phyloP scores from a whole-genome alignment of 352 stramenopile genomes.

The Globisporangium carolinianum region DNA sequence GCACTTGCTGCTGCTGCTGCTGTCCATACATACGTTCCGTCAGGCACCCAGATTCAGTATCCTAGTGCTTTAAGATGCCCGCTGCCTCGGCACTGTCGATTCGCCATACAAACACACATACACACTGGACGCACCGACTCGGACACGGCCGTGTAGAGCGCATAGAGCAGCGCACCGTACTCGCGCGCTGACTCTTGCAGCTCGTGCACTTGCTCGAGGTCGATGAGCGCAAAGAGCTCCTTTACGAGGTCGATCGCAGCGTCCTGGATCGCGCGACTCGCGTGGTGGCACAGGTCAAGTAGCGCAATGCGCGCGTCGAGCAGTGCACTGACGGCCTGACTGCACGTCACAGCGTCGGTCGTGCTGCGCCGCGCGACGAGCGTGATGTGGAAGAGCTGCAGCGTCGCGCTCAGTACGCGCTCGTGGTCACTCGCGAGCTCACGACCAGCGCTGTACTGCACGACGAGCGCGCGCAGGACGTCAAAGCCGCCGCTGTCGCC shows the following conservation, averaged over 20 bases:
- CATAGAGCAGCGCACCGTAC: slow-evolving; percentile 70
- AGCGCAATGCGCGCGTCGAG: slow-evolving; percentile 64
- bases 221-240: slow-evolving; percentile 66
- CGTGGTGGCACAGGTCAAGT: slow-evolving; percentile 61
- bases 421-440: slow-evolving; percentile 18
- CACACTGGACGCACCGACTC: slow-evolving; percentile 14
- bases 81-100: not conserved
- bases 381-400: slow-evolving; percentile 65
- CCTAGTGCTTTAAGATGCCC: not conserved
- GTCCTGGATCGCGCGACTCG: slow-evolving; percentile 31
- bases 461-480: slow-evolving; percentile 53
- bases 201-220: slow-evolving; percentile 70
- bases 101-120: too few species aligned
- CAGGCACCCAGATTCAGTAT: too few species aligned
- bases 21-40: too few species aligned
- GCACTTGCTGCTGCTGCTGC: not conserved
- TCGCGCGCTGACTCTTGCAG: slow-evolving; percentile 74
- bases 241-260: slow-evolving; percentile 62
- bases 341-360: slow-evolving; percentile 47
- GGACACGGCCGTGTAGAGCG: slow-evolving; percentile 40
- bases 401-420: slow-evolving; percentile 33
- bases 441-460: slow-evolving; percentile 40
- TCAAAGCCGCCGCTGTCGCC: slow-evolving; percentile 63
- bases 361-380: slow-evolving; percentile 42
- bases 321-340: slow-evolving; percentile 52